Conservation (phyloP, 176 grass and related monocot genomes). For the Aegilops bicornis region DNA sequence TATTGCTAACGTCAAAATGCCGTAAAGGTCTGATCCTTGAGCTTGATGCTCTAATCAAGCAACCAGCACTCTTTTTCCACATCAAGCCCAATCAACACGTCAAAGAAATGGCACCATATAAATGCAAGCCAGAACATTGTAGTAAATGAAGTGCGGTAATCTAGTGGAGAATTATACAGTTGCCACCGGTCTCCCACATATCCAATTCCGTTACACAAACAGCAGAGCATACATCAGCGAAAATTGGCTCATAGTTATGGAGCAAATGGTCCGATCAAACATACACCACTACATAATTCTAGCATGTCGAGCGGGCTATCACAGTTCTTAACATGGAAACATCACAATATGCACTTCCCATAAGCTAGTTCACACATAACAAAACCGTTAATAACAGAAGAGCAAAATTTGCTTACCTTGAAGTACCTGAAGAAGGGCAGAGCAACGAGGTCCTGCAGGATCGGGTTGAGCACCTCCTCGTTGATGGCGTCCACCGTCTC, state of each 20-base stretch:
- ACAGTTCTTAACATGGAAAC: not conserved
- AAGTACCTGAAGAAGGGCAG: constrained; percentile 96
- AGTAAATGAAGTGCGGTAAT: not conserved
- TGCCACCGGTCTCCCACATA: not conserved
- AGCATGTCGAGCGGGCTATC: not conserved
- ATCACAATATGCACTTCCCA: constrained; percentile 13
- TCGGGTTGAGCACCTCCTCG: constrained; percentile 65
- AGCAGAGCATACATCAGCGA: not conserved
- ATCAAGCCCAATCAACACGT: not conserved
- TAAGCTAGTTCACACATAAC: not conserved
- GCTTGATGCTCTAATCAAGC: not conserved
- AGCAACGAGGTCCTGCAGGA: constrained; percentile 76
- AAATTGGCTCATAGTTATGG: not conserved
- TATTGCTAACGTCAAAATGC: not conserved
- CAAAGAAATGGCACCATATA: not conserved
- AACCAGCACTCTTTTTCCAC: not conserved
- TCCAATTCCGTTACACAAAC: not conserved
- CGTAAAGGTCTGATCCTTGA: not conserved
- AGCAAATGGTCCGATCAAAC: constrained; percentile 5
- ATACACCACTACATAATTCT: not conserved
- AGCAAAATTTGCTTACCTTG: constrained; percentile 48
- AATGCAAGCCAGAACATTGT: not conserved
- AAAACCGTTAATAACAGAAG: not conserved
- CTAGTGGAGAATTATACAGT: not conserved
- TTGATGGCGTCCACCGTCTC: constrained; percentile 85